phyloP scores from a whole-genome alignment of 768 basidiomycete genomes.

The Fomitopsis pulvina region DNA sequence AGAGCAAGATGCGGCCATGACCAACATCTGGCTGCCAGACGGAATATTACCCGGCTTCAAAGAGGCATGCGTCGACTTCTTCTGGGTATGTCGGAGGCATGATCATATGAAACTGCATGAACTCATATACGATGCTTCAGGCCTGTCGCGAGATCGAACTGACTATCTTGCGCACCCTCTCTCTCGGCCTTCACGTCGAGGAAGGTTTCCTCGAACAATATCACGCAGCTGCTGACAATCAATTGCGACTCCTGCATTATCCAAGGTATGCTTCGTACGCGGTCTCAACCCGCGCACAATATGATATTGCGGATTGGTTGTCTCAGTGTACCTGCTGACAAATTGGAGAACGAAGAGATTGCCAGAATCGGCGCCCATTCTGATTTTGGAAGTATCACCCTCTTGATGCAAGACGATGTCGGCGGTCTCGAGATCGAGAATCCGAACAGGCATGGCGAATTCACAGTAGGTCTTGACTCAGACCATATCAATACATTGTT shows the following conservation, averaged over 20 bases:
- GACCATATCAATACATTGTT: neutral
- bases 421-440: slow-evolving; percentile 61
- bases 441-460: slow-evolving; percentile 38
- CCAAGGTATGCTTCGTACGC: slow-evolving; percentile 25
- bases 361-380: slow-evolving; percentile 43
- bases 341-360: slow-evolving; percentile 30
- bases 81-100: slow-evolving; percentile 22
- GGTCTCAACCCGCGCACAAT: neutral
- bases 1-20: slow-evolving; percentile 37
- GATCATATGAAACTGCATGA: neutral
- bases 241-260: slow-evolving; percentile 53
- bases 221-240: slow-evolving; percentile 42
- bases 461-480: slow-evolving; percentile 20
- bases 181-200: slow-evolving; percentile 38
- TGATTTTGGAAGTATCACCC: slow-evolving; percentile 52
- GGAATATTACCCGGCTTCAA: slow-evolving; percentile 46
- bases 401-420: slow-evolving; percentile 53
- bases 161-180: slow-evolving; percentile 41
- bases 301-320: neutral
- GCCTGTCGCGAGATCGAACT: slow-evolving; percentile 37
- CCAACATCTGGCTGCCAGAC: slow-evolving; percentile 55
- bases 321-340: slow-evolving; percentile 25
- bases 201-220: slow-evolving; percentile 36
- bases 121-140: slow-evolving; percentile 15
- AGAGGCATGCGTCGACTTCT: slow-evolving; percentile 45